Conservation (phyloP, 768 basidiomycete species). For the Clitopilus passeckerianus region DNA sequence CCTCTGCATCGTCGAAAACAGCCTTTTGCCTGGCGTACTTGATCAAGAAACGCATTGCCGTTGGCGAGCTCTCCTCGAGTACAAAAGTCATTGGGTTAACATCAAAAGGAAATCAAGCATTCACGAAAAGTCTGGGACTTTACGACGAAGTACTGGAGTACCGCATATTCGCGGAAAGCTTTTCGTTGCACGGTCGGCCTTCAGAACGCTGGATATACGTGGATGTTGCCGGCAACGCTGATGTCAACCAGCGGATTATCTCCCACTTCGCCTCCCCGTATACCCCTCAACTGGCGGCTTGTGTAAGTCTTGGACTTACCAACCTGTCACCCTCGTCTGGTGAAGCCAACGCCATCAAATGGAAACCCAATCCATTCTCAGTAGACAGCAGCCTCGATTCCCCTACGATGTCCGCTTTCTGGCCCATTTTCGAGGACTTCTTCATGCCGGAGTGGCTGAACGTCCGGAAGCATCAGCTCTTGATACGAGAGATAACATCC, state of each 20-base stretch:
- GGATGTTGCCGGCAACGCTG: conserved; percentile 57
- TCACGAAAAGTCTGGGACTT: conserved; percentile 48
- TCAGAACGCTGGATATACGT: conserved; percentile 49
- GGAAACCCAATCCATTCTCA: conserved; percentile 28
- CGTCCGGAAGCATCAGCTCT: conserved; percentile 43
- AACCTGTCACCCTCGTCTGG: conserved; percentile 44
- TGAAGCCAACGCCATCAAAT: conserved; percentile 23
- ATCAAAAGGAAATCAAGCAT: conserved; percentile 47
- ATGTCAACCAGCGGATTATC: conserved; percentile 40
- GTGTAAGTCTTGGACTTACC: conserved; percentile 51
- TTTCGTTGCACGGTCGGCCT: conserved; percentile 19
- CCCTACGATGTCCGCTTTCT: conserved; percentile 17
- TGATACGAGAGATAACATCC: conserved; percentile 37
- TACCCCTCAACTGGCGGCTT: conserved; percentile 29
- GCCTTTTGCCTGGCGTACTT: conserved; percentile 66
- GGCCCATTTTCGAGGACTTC: conserved; percentile 43
- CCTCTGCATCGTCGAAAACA: conserved; percentile 70
- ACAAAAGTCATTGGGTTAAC: conserved; percentile 55
- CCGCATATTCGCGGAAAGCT: conserved; percentile 30
- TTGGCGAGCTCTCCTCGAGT: conserved; percentile 17
- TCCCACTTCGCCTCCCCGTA: conserved; percentile 35
- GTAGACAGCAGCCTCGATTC: not conserved
- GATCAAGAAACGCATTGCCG: conserved; percentile 38
- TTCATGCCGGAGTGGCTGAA: conserved; percentile 71
- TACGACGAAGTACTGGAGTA: conserved; percentile 59